Evolutionary conservation across 2,329 filamentous ascomycete genomes (phyloP).

Genomic region (Neopestalotiopsis sp.): DNA sequence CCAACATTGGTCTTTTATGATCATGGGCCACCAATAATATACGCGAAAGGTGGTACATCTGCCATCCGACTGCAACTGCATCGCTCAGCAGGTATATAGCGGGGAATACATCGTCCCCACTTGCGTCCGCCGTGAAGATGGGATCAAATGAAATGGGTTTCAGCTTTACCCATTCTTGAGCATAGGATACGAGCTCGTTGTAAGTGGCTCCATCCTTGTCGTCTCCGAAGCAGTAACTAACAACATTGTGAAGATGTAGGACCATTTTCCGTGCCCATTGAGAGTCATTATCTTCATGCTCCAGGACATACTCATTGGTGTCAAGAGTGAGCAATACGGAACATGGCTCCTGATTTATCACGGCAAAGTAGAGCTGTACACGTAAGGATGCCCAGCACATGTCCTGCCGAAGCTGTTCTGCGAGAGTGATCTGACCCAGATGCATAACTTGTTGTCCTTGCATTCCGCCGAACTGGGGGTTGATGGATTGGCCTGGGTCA

Average conservation of each 20-base stretch:
- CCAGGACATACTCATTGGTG: not conserved
- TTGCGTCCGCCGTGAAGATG: constrained; percentile 24
- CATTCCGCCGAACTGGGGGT: not conserved
- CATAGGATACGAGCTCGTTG: constrained; percentile 27
- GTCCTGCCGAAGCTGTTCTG: not conserved
- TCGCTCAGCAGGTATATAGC: constrained; percentile 33
- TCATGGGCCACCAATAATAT: constrained; percentile 34
- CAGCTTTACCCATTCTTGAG: constrained; percentile 28
- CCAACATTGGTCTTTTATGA: constrained; percentile 31
- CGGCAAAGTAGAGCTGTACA: constrained; percentile 5
- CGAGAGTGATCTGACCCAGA: not conserved
- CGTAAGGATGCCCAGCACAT: not conserved
- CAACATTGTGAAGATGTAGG: constrained; percentile 28
- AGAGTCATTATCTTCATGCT: constrained; percentile 23
- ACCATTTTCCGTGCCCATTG: constrained; percentile 31
- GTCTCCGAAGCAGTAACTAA: constrained; percentile 33
- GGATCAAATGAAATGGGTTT: constrained; percentile 33
- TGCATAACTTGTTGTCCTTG: not conserved
- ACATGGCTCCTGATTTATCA: not conserved
- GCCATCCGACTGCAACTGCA: constrained; percentile 29
- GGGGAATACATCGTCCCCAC: constrained; percentile 24
- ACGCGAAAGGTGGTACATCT: constrained; percentile 35
- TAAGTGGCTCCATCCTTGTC: constrained; percentile 26
- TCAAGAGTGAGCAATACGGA: not conserved
- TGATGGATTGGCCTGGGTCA: not conserved